Evolutionary conservation across 768 basidiomycete species (phyloP).

Genomic region (Trametes gibbosa): DNA sequence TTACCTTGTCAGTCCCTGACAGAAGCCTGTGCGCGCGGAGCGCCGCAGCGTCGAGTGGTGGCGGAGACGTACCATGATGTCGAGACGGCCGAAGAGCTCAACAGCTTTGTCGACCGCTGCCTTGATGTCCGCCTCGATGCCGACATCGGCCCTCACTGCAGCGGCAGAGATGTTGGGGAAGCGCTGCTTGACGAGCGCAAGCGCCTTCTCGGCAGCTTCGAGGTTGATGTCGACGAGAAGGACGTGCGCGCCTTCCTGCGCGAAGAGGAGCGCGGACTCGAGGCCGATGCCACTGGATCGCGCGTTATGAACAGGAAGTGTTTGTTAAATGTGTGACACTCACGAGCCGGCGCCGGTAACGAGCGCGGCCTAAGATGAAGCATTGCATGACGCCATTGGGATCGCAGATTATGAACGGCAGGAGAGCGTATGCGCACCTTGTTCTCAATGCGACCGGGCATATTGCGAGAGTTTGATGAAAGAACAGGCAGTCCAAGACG

Average conservation of each 20-base stretch:
- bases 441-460: conserved; percentile 36
- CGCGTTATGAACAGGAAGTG: conserved; percentile 31
- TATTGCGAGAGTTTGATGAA: conserved; percentile 4
- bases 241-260: conserved; percentile 90
- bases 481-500: neutral
- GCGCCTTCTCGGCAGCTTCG: conserved; percentile 65
- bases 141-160: conserved; percentile 80
- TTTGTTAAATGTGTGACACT: conserved; percentile 21
- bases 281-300: conserved; percentile 85
- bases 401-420: neutral
- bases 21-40: neutral
- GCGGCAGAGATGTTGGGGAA: conserved; percentile 69
- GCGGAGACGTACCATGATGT: conserved; percentile 72
- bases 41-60: neutral
- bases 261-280: conserved; percentile 93
- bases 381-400: neutral
- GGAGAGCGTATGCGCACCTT: conserved; percentile 23
- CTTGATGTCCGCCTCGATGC: conserved; percentile 85
- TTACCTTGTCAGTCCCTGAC: neutral
- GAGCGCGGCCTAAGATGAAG: conserved; percentile 30
- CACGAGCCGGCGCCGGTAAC: conserved; percentile 55
- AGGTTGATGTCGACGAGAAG: conserved; percentile 87
- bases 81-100: conserved; percentile 86
- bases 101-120: conserved; percentile 77
- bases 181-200: conserved; percentile 56